These are phyloP conservation scores for Aspergillus flavus DNA, from an alignment of 2,329 filamentous ascomycete species.

Conservation along the genomic window DNA sequence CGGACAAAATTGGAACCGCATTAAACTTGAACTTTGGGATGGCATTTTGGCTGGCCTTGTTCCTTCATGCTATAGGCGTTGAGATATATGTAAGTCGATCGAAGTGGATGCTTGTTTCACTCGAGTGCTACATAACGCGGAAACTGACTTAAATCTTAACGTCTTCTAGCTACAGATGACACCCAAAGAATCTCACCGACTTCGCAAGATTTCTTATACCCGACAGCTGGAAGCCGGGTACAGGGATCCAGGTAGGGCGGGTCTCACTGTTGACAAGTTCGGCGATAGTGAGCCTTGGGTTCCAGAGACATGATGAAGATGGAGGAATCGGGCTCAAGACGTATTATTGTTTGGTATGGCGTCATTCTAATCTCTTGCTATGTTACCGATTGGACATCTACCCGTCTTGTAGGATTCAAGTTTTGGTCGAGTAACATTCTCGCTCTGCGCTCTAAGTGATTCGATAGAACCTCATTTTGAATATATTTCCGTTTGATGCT, in stretches of 20 bases:
- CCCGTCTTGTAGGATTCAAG: no score
- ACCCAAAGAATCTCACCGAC: neutral
- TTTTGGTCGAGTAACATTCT: no score
- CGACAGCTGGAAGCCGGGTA: conserved; percentile 1
- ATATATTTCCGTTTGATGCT: no score
- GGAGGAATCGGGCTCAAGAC: no score
- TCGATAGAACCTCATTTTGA: no score
- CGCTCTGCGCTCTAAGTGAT: no score
- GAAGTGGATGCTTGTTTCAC: no score
- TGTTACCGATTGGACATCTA: no score
- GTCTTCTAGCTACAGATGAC: neutral
- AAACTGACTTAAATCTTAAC: neutral
- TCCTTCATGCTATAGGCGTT: neutral
- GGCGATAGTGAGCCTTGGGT: neutral
- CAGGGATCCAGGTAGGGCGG: neutral
- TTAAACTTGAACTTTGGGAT: neutral
- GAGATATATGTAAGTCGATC: conserved; percentile 3
- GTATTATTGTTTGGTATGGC: no score
- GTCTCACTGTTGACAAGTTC: neutral
- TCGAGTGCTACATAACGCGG: no score
- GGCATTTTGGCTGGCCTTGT: neutral
- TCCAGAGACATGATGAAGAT: no score
- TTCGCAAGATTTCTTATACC: neutral
- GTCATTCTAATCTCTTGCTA: no score
- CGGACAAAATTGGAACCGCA: neutral